Evolutionary conservation across 805 yeast genomes (phyloP), one percentile per base, ranked within the genome.

Genomic region (Pichia membranifaciens): DNA sequence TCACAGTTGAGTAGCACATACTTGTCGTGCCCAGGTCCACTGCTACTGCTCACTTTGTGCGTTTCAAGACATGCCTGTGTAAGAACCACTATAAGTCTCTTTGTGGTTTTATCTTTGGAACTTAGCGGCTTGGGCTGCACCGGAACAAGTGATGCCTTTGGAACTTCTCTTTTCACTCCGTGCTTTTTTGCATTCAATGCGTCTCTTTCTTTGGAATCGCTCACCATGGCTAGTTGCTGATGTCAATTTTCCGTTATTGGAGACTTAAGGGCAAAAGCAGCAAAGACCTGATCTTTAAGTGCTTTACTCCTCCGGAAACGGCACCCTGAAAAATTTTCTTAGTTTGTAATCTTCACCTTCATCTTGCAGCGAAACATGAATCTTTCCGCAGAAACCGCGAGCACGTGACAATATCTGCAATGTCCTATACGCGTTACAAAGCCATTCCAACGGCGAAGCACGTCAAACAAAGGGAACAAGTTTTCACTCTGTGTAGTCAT

Each of bases 41-140:
- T 79, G 31, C 65, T 62, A 2, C 87, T 76, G 41, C 87, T 82
- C 65, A 91, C 81, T 66, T 87, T 90, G 66, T 90, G 95, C 6
- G 98, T 90, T 61, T 93, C 99, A 49, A 93, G 72, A 58, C 97
- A 90, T 15, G 99, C 99, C 61, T 89, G 95, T 15, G 96, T 81
- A 39, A 93, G 75, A n/a, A 93, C 99, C 18, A 93, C 99, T 49
- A 93, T 81, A 58, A 93, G 73, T 60, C 99, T 76, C 66, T 88
- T 82, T 10, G 96, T 83, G 51, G 72, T 74, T 61, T 91, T 91
- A 70, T 91, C 98, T 55, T 78, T 84, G 0, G 97, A 87, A 36
- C 79, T 79, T 47, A 90, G 73, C 7, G 88, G 80, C 22, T 79
- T 70, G 32, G 99, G 98, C 52, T 88, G 90, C 38, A 81, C 81